Evolutionary conservation across 2,329 filamentous ascomycete genomes (phyloP), one percentile per base, ranked within the genome.

Genomic region (Didymella sp.): DNA sequence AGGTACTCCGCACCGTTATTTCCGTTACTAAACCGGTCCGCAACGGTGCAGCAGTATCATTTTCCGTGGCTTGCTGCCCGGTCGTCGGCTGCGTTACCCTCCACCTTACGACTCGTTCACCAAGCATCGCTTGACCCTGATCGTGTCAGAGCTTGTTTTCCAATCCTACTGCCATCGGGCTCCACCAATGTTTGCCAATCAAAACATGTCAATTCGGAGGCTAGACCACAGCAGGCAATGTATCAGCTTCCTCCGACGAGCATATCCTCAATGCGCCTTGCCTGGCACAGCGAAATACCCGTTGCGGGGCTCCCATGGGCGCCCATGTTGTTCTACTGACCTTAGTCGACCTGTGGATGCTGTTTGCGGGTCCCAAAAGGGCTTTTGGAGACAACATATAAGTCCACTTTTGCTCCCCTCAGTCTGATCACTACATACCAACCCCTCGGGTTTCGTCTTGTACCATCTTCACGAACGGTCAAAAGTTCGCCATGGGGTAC

Each of bases 401-500:
- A 68, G 47, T 48, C 11, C 37, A 37, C 51, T 56, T 57, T 42
- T 21, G 46, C 47, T 47, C 30, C 31, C 27, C 9, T 38, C 33
- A 6, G 41, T 31, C 44, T 41, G 51, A 37, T 43, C 25, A 33
- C 25, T 46, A 28, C 47, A 30, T 56, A 42, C 52, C 50, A 53
- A 37, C 33, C 19, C 19, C 33, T 19, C 33, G 33, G 33, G 33
- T 37, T 37, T 37, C 17, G 11, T 37, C 33, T 37, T 37, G 3
- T 8, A 37, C 33, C 40, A 31, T 37, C 38, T 17, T 13, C 8
- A 28, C 24, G 38, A 48, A 44, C 31, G 49, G 49, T 49, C 50
- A 50, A 43, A 51, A 21, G 27, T 24, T n/a, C 24, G 49, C 40
- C 60, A 66, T 50, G n/a, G 70, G 71, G 69, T 72, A 72, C 62